Evolutionary conservation across 768 basidiomycete genomes (phyloP), one percentile per base, ranked within the genome.

Genomic region (Termitomyces eurrhizus): DNA sequence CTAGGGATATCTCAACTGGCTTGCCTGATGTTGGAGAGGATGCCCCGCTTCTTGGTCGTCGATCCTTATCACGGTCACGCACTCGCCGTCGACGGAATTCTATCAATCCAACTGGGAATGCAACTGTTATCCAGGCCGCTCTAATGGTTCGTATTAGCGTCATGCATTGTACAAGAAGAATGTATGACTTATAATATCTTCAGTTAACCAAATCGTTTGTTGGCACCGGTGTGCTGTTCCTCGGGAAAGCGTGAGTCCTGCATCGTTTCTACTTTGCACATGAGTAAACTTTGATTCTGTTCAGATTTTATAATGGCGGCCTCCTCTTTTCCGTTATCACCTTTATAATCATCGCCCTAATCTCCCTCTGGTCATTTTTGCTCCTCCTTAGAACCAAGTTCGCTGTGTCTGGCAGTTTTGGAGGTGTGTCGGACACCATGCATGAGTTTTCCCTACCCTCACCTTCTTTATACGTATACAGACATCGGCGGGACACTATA

Each of bases 401-500:
- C 55, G 88, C 88, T 52, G 91, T 98, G 16, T 87, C 89, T 7
- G 96, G 95, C 13, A 92, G 90, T 69, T 98, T 96, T 67, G 96
- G 96, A 73, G 93, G 93, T 92, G 21, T 3, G 54, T 33, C 24
- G 8, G 9, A 61, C 53, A 81, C 70, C 53, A 81, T 71, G n/a
- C 14, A 14, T 9, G 32, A 32, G 8, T n/a, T 21, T 7, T 2
- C 18, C 21, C 35, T 26, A 13, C 8, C 26, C 58, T 52, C 7
- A 12, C 37, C n/a, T 12, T 26, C 21, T 4, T 7, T 21, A 51
- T 26, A 42, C 14, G 39, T 41, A 35, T 29, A 2, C 58, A 93
- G 97, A 98, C 69, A 95, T 99, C 58, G 97, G 97, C 33, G 97
- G 97, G 1, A 73, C 82, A 0, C 76, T 99, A 9, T 98, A 97